Base-by-base conservation (phyloP, 2,329 filamentous ascomycete species). In the Fonsecaea nubica region DNA sequence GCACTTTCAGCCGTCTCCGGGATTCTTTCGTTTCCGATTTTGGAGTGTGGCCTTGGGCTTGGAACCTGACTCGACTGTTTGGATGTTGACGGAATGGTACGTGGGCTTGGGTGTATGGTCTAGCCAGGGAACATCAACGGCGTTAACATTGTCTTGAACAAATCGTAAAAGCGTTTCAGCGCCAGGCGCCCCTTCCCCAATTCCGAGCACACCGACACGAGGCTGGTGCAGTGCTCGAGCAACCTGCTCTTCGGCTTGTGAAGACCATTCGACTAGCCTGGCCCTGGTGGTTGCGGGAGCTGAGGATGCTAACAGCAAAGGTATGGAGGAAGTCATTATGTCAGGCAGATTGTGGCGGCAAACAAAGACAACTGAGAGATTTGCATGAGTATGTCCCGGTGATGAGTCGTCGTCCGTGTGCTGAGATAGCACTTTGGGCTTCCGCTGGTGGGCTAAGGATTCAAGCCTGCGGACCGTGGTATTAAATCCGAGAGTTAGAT, bases 401-500 rank as follows among this genome's bases (percentile, higher is more conserved):
- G 36, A 21, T 12, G 3, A 52, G 13, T 64, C 12, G 32, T 10
- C 32, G 45, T 52, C 50, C 42, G 40, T 62, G 15, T 54, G 57
- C n/a, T 61, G 59, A 21, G 38, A 53, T 50, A 62, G 62, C 13
- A 52, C 56, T 18, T 56, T 57, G 4, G 67, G 67, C 58, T 60
- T 63, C 12, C 54, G 55, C 33, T 18, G 21, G n/a, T 64, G 56
- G 4, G 79, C 78, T 4, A 79, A 72, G 13, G 70, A 63, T 63
- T 82, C 77, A 6, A 83, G 75, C 63, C 79, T 76, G 10, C 78
- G 78, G 9, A 77, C 80, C 25, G 81, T 78, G 68, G 74, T 78
- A 71, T 83, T 83, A 58, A 82, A 74, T 52, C 82, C 81, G 25
- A 82, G 66, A 30, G 81, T 79, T 42, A 84, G 58, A 65, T 80